Conservation (phyloP, 1,139 yeast species). For the Pichia inconspicua region DNA sequence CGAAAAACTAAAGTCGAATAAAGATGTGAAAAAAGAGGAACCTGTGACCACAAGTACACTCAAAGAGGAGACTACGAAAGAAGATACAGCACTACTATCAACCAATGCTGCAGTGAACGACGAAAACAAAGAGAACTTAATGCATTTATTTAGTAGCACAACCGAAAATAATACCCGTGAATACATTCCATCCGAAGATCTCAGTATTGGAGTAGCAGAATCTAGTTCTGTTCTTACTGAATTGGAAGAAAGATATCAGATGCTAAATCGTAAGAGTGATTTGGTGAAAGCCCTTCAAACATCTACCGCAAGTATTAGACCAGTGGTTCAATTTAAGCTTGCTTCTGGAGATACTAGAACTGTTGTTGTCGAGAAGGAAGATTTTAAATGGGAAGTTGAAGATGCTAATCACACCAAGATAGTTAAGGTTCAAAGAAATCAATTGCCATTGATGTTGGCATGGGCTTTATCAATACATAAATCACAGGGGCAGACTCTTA, state of each 20-base stretch:
- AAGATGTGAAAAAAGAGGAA: not conserved
- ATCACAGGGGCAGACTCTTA: constrained; percentile 92
- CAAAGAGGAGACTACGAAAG: not conserved
- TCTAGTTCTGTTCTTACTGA: not conserved
- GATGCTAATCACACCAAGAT: constrained; percentile 44
- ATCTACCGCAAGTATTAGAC: constrained; percentile 33
- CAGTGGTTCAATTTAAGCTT: constrained; percentile 67
- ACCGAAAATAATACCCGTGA: not conserved
- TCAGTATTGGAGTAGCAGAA: not conserved
- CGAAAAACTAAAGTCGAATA: not conserved
- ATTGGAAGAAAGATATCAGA: constrained; percentile 28
- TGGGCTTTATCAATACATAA: constrained; percentile 96
- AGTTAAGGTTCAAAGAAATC: constrained; percentile 46
- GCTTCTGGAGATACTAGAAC: constrained; percentile 69
- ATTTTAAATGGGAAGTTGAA: constrained; percentile 44
- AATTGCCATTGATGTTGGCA: constrained; percentile 79
- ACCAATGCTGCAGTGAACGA: not conserved
- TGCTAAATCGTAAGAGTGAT: constrained; percentile 27
- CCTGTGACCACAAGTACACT: not conserved
- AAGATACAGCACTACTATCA: not conserved
- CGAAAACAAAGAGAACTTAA: not conserved
- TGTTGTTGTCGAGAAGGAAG: constrained; percentile 65
- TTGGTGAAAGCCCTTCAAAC: constrained; percentile 21
- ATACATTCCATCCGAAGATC: not conserved
- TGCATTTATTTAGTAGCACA: not conserved